Conservation (phyloP, 306 rosid genomes). For the Sicyos baderoa region DNA sequence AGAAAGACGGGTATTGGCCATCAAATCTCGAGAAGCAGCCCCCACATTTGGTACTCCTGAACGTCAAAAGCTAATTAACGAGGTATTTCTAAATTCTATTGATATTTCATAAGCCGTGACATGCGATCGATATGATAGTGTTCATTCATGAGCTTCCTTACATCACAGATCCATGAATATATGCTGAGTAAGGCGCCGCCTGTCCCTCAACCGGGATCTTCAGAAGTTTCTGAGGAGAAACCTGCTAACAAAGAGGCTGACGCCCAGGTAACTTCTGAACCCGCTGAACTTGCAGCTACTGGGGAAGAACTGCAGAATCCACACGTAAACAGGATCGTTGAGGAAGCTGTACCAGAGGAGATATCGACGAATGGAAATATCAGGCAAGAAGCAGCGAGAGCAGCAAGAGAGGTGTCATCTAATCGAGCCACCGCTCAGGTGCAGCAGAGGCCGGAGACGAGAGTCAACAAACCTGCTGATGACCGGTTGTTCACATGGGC, state of each 20-base stretch:
- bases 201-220: constrained; percentile 45
- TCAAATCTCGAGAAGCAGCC: constrained; percentile 73
- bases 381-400: constrained; percentile 16
- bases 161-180: constrained; percentile 66
- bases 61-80: constrained; percentile 73
- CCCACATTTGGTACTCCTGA: constrained; percentile 73
- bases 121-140: neutral
- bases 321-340: constrained; percentile 35
- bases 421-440: constrained; percentile 23
- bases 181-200: constrained; percentile 72
- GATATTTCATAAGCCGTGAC: neutral
- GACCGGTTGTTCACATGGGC: constrained; percentile 87
- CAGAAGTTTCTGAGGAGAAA: constrained; percentile 38
- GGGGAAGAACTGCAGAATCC: constrained; percentile 34
- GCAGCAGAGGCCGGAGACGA: constrained; percentile 35
- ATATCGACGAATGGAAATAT: constrained; percentile 28
- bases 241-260: constrained; percentile 32
- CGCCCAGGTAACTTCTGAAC: constrained; percentile 27
- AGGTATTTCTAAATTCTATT: constrained; percentile 25
- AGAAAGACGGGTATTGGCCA: constrained; percentile 67
- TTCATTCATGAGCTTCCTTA: neutral
- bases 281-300: constrained; percentile 30
- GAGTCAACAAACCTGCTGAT: constrained; percentile 47
- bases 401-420: constrained; percentile 33
- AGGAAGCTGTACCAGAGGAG: constrained; percentile 37